Base-by-base conservation (phyloP, 1,284 basidiomycete species). In the Ganoderma resinaceum region DNA sequence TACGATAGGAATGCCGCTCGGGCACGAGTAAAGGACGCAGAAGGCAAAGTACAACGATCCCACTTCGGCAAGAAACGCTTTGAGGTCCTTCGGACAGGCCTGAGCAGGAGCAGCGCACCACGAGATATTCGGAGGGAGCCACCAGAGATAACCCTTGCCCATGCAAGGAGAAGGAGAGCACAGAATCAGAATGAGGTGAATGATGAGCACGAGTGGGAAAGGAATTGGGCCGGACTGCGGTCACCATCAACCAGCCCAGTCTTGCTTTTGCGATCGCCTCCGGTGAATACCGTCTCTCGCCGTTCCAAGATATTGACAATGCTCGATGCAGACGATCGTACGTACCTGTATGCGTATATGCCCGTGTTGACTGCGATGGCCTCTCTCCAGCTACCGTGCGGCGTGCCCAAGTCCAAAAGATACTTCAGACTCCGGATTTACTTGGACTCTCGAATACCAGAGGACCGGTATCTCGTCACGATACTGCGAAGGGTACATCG, bases 61-160 rank as follows among this genome's bases (percentile, higher is more conserved):
- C 86, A 87, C 70, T 91, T 91, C 73, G 83, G 86, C 40, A 83
- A 84, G 66, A 84, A 86, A 72, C 81, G 84, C n/a, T 80, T 89
- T 42, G 82, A 86, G 60, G 79, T 89, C 61, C 79, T 89, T 6
- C 80, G 83, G 11, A 83, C 82, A 43, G 76, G 78, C 29, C 72
- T 81, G 37, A 73, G 72, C 63, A 75, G 72, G 43, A 57, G 64
- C 12, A 59, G 66, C 3, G 55, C 57, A 16, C 43, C 63, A n/a
- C 31, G 23, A 35, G 42, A 46, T n/a, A 52, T 61, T 12, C n/a
- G n/a, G 11, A 63, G 33, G 12, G 63, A 38, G 4, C 59, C 59
- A 1, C 52, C 71, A 16, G 70, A 72, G 26, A 77, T 79, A 18
- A 66, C 71, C 4, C 66, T 79, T 11, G 78, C 77, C 1, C 78